phyloP scores from a whole-genome alignment of 129 eudicot genomes.

The Flaveria robusta region DNA sequence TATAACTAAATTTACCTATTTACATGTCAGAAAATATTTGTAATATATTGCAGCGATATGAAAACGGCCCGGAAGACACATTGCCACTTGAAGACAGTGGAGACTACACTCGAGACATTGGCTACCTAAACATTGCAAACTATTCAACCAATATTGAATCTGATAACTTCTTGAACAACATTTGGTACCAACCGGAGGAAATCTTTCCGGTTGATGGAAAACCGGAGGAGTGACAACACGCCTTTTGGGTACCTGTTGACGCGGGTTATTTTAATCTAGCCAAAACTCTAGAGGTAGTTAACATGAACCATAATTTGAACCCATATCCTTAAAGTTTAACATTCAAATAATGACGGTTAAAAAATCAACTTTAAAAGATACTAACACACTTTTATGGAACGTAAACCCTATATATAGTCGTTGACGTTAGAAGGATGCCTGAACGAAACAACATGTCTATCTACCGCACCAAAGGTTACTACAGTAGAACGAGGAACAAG shows the following conservation, averaged over 20 bases:
- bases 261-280: slow-evolving; percentile 34
- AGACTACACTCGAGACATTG: slow-evolving; percentile 58
- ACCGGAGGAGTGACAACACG: slow-evolving; percentile 58
- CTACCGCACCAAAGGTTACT: slow-evolving; percentile 41
- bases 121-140: slow-evolving; percentile 36
- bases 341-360: too few relatives aligned
- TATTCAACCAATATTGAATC: slow-evolving; percentile 24
- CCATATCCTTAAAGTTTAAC: not conserved
- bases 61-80: slow-evolving; percentile 46
- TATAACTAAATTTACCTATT: not conserved
- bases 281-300: slow-evolving; percentile 43
- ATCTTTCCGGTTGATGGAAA: slow-evolving; percentile 51
- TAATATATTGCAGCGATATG: slow-evolving; percentile 42
- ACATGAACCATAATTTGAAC: not conserved
- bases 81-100: slow-evolving; percentile 51
- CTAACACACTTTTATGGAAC: not conserved
- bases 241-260: slow-evolving; percentile 59
- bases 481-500: slow-evolving; percentile 46
- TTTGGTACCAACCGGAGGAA: slow-evolving; percentile 71
- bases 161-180: slow-evolving; percentile 45
- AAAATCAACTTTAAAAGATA: not conserved
- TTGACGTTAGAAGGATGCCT: slow-evolving; percentile 39
- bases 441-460: slow-evolving; percentile 40
- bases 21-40: not conserved
- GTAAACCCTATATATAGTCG: slow-evolving; percentile 14